phyloP scores from a whole-genome alignment of 805 yeast genomes.

The Monosporozyma aquatica region DNA sequence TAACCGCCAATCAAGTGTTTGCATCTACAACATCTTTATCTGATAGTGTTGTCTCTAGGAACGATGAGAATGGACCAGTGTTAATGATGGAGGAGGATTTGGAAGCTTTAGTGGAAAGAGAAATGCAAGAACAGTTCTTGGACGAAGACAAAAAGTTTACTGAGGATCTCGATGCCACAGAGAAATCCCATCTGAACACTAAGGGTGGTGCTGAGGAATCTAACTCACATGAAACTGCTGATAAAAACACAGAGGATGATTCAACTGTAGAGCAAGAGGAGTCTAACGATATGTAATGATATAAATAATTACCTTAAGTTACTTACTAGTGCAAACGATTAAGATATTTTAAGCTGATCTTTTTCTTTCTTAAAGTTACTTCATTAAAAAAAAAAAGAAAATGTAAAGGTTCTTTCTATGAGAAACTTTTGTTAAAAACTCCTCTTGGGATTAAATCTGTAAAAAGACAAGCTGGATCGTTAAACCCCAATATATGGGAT shows the following conservation, averaged over 20 bases:
- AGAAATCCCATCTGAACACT: too few species aligned
- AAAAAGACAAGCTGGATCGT: too few species aligned
- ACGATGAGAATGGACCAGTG: constrained; percentile 8
- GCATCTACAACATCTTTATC: constrained; percentile 1
- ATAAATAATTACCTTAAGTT: too few species aligned
- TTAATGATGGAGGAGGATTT: constrained; percentile 10
- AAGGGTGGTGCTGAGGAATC: too few species aligned
- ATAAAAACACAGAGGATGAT: background rate
- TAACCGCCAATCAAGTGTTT: background rate
- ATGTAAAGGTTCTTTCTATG: background rate
- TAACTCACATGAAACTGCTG: too few species aligned
- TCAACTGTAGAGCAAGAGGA: background rate
- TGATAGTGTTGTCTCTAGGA: constrained; percentile 8
- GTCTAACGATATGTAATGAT: background rate
- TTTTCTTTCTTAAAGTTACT: too few species aligned
- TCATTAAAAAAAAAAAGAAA: too few species aligned
- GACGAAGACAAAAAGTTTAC: constrained; percentile 4
- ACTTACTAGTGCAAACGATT: too few species aligned
- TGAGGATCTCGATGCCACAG: too few species aligned
- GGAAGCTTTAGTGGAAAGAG: constrained; percentile 11
- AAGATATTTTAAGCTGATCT: too few species aligned
- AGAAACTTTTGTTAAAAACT: background rate
- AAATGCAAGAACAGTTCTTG: constrained; percentile 9
- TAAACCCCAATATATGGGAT: background rate
- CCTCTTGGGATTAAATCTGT: too few species aligned